Evolutionary conservation across 768 basidiomycete genomes (phyloP).

Genomic region (Rhizopogon rudus): DNA sequence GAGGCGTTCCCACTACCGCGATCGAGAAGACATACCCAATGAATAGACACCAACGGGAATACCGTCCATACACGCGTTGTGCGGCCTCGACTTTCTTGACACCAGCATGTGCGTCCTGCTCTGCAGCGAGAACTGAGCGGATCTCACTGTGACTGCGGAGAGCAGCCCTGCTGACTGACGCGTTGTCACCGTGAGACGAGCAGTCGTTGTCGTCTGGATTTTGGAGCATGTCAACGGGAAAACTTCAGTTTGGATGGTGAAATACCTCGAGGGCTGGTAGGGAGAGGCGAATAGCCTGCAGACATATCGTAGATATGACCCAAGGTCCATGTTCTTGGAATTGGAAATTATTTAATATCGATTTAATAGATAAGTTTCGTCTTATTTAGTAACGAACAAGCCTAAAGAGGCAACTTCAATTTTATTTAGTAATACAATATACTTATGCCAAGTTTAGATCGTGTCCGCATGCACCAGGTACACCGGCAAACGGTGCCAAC

Average conservation of each 20-base stretch:
- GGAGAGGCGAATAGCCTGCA: conserved; percentile 13
- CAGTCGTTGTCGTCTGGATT: conserved; percentile 3
- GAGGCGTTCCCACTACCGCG: not conserved
- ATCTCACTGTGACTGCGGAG: not conserved
- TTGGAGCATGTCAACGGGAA: not conserved
- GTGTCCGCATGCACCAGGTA: too few relatives aligned
- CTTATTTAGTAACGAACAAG: too few relatives aligned
- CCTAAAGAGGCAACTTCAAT: too few relatives aligned
- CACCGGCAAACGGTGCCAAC: too few relatives aligned
- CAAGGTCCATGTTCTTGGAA: not conserved
- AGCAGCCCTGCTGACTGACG: not conserved
- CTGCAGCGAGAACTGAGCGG: not conserved
- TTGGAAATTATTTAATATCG: not conserved
- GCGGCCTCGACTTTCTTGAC: conserved; percentile 48
- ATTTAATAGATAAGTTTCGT: too few relatives aligned
- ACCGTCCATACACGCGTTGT: conserved; percentile 46
- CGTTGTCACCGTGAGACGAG: not conserved
- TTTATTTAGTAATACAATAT: not conserved
- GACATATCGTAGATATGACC: conserved; percentile 7
- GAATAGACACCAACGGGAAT: conserved; percentile 57
- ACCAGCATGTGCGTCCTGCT: conserved; percentile 31
- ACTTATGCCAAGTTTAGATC: not conserved
- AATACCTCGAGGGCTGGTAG: conserved; percentile 12
- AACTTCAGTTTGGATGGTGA: not conserved
- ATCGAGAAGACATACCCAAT: conserved; percentile 37